Percentiles rank a stretch among this genome's conserved stretches.
Evolutionary conservation across 1,284 basidiomycete genomes (phyloP).

Genomic region (Pseudozyma pruni): DNA sequence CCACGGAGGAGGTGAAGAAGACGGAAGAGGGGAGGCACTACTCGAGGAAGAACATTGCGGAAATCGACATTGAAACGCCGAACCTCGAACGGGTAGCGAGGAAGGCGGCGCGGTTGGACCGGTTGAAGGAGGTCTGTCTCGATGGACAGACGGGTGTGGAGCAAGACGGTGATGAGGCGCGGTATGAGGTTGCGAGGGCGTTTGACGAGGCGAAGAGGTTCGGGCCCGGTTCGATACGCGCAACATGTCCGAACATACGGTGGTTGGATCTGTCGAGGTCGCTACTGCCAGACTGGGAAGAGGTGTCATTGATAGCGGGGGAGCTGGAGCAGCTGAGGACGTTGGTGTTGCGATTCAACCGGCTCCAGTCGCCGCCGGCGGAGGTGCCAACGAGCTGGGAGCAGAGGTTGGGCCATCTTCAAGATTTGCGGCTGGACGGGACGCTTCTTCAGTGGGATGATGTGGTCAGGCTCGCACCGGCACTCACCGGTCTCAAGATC

Average conservation of each 20-base stretch:
- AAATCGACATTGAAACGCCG: constrained; percentile 86
- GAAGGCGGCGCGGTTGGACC: constrained; percentile 77
- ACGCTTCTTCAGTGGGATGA: constrained; percentile 79
- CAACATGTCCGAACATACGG: constrained; percentile 77
- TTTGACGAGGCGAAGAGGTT: constrained; percentile 70
- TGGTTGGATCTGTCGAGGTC: constrained; percentile 84
- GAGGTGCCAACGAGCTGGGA: constrained; percentile 38
- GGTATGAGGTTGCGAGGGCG: constrained; percentile 71
- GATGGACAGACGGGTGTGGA: constrained; percentile 69
- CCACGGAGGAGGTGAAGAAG: constrained; percentile 3
- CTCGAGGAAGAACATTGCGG: constrained; percentile 47
- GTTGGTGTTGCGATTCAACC: constrained; percentile 73
- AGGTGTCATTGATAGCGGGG: constrained; percentile 75
- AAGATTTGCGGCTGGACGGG: constrained; percentile 80
- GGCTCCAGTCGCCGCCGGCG: constrained; percentile 61
- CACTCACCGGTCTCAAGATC: constrained; percentile 75
- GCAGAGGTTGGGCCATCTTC: constrained; percentile 73
- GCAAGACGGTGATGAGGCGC: constrained; percentile 21
- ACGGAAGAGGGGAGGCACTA: constrained; percentile 70
- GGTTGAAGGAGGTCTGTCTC: constrained; percentile 80
- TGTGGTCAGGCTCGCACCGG: constrained; percentile 69
- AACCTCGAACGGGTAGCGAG: constrained; percentile 80
- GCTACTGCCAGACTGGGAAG: constrained; percentile 79
- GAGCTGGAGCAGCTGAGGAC: constrained; percentile 76
- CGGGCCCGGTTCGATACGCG: constrained; percentile 72